Conservation (phyloP, 2,329 filamentous ascomycete species). For the Eutypa lata region DNA sequence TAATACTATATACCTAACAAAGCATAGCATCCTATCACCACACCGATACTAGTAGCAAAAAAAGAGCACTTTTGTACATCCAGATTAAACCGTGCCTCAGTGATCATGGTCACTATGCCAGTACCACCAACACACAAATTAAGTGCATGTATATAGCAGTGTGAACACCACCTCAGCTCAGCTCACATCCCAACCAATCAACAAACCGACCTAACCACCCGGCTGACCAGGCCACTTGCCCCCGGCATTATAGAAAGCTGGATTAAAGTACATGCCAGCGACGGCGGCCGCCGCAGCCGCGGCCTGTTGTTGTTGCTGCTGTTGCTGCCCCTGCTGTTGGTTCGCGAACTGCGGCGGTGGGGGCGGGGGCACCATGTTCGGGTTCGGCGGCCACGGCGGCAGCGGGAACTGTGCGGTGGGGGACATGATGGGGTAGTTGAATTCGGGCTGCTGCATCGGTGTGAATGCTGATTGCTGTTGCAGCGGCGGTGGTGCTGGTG, state of each 20-base stretch:
- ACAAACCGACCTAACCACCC: too few species aligned
- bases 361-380: constrained; percentile 33
- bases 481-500: constrained; percentile 25
- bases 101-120: too few species aligned
- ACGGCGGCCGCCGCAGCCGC: constrained; percentile 22
- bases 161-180: too few species aligned
- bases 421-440: constrained; percentile 28
- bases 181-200: too few species aligned
- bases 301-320: too few species aligned
- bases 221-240: constrained; percentile 31
- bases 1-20: too few species aligned
- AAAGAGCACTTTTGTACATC: too few species aligned
- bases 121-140: too few species aligned
- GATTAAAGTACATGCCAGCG: constrained; percentile 52
- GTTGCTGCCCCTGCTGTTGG: constrained; percentile 24
- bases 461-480: constrained; percentile 30
- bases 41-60: too few species aligned
- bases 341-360: constrained; percentile 41
- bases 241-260: constrained; percentile 40
- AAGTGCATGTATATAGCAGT: too few species aligned
- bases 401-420: constrained; percentile 37
- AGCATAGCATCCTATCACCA: too few species aligned
- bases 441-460: constrained; percentile 19
- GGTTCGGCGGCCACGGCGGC: constrained; percentile 41
- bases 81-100: too few species aligned